Evolutionary conservation across 1,284 basidiomycete species (phyloP), one percentile per base, ranked within the genome.

Genomic region (Coniophora puteana): DNA sequence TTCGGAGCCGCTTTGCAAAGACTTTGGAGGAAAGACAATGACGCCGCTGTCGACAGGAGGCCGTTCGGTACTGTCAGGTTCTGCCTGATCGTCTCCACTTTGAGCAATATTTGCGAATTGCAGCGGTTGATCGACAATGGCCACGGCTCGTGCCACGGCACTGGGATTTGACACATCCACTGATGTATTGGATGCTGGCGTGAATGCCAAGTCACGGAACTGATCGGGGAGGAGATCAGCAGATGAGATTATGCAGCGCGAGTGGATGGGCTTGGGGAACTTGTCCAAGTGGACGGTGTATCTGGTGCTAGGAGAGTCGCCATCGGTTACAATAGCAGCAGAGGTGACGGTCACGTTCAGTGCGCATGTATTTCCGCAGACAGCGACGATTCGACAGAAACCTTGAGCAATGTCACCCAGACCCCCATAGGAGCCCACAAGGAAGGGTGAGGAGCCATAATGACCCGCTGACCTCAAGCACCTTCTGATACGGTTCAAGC

Each of bases 391-490:
- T 24, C 93, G 89, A 62, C 93, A 95, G 59, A 94, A 97, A 1
- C 91, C 93, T 62, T 96, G 93, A 0, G 88, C 77, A n/a, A 95
- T 80, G 56, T 96, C 93, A 3, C 93, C 93, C 0, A 84, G 71
- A 4, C 93, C 92, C 22, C 95, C 95, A 58, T 97, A 98, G 53
- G 97, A 93, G 0, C 91, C 92, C 4, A 98, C 76, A 12, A 99
- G 77, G 65, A 94, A 98, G 0, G 95, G 83, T 0, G 90, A 92
- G 8, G 88, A 67, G 5, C 95, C 95, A 56, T 96, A 98, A 23
- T 89, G 74, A 2, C 95, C 94, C 11, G 83, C 68, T 1, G 92
- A 90, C 29, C 72, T 78, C 17, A 98, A 72, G 57, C 91, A 93
- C 22, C 71, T 66, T 11, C 82, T 75, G 14, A 93, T 67, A 8